Conservation (phyloP, 345 rosid genomes). For the Syzygium aqueum region DNA sequence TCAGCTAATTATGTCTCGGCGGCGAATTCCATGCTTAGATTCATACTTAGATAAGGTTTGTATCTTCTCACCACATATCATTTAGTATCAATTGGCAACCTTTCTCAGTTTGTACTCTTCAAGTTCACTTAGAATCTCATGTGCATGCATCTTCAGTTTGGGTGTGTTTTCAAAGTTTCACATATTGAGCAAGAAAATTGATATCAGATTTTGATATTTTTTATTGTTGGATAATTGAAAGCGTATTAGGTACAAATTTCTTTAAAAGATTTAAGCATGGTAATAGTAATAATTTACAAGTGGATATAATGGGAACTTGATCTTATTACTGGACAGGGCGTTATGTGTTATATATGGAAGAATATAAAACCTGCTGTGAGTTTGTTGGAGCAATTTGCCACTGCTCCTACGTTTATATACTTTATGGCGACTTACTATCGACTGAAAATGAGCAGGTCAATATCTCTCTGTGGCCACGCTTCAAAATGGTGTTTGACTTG, state of each 20-base stretch:
- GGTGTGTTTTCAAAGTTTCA: not conserved
- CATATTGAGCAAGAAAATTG: not conserved
- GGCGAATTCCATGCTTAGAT: slow-evolving; percentile 94
- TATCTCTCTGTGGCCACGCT: slow-evolving; percentile 95
- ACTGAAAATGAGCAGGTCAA: slow-evolving; percentile 56
- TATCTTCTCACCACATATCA: not conserved
- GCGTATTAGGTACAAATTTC: not conserved
- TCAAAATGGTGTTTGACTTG: slow-evolving; percentile 90
- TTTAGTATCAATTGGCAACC: not conserved
- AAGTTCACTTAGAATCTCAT: not conserved
- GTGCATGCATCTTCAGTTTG: not conserved
- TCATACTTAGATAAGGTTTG: slow-evolving; percentile 94
- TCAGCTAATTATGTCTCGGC: slow-evolving; percentile 92
- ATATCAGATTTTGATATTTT: not conserved
- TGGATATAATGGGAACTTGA: not conserved
- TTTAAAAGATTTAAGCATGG: not conserved
- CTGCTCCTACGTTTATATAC: not conserved
- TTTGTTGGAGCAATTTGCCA: not conserved
- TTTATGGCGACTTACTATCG: not conserved
- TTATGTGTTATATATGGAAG: not conserved
- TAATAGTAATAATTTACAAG: not conserved
- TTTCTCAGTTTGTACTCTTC: not conserved
- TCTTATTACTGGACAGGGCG: not conserved
- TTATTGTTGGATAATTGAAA: not conserved
- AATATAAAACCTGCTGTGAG: not conserved